These are phyloP conservation scores for Sporodiniella umbellata DNA, from an alignment of 371 early-diverging fungal genomes.

Conservation along the genomic window DNA sequence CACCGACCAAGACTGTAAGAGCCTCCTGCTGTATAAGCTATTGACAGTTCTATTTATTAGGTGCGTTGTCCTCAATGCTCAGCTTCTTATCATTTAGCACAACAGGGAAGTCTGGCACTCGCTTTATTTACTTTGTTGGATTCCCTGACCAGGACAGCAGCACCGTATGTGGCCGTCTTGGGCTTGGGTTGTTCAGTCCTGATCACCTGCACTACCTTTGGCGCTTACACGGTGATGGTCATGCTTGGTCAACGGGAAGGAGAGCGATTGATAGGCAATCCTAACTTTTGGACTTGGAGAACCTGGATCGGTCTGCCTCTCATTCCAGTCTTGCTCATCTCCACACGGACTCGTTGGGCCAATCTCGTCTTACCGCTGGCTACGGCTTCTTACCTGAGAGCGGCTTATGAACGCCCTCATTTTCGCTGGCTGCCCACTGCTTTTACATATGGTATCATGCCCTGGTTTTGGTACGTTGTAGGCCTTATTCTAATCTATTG, in stretches of 20 bases:
- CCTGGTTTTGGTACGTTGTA: conserved; percentile 60
- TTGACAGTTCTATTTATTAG: conserved; percentile 28
- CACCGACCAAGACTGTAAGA: conserved; percentile 39
- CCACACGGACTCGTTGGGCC: conserved; percentile 52
- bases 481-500: no score
- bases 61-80: conserved; percentile 78
- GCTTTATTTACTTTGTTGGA: conserved; percentile 53
- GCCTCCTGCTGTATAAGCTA: no score
- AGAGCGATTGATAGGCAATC: conserved; percentile 57
- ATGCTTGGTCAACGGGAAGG: conserved; percentile 67
- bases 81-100: conserved; percentile 58
- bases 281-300: conserved; percentile 61
- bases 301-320: conserved; percentile 65
- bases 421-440: conserved; percentile 53
- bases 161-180: conserved; percentile 64
- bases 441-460: conserved; percentile 51
- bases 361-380: conserved; percentile 38
- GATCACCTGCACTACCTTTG: conserved; percentile 63
- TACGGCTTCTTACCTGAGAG: conserved; percentile 26
- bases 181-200: conserved; percentile 59
- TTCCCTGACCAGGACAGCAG: conserved; percentile 53
- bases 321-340: conserved; percentile 62
- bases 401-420: conserved; percentile 11
- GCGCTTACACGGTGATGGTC: conserved; percentile 67
- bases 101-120: conserved; percentile 48